phyloP scores from a whole-genome alignment of 148 eudicot genomes.

The Agrostemma githago region DNA sequence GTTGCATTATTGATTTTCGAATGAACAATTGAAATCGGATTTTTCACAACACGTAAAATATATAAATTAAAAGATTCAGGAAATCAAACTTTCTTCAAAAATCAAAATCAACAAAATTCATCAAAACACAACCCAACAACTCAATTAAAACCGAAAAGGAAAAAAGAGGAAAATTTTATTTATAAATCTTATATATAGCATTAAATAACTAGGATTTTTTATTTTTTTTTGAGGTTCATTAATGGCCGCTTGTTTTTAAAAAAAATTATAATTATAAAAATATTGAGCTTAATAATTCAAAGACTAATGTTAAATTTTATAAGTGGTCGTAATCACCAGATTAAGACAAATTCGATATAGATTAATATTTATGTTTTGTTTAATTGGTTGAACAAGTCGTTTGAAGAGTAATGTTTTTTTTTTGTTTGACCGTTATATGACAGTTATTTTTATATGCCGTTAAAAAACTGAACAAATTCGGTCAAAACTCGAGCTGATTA shows the following conservation, averaged over 20 bases:
- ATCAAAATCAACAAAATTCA: no score
- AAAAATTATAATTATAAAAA: background rate
- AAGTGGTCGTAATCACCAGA: background rate
- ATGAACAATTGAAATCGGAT: no score
- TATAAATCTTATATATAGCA: no score
- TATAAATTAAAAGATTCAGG: no score
- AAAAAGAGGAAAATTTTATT: background rate
- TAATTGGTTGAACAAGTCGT: slow-evolving; percentile 8
- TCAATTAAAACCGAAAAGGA: background rate
- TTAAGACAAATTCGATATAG: no score
- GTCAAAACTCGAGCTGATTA: no score
- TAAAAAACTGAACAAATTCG: no score
- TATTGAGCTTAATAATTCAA: background rate
- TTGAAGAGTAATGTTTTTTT: background rate
- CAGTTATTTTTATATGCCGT: background rate
- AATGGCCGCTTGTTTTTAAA: slow-evolving; percentile 7
- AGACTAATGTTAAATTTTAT: background rate
- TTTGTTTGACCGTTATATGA: slow-evolving; percentile 14
- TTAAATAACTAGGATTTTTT: background rate
- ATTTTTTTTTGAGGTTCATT: slow-evolving; percentile 1
- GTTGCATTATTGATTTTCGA: no score
- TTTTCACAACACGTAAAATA: no score
- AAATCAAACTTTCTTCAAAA: no score
- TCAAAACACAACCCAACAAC: no score
- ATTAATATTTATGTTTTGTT: no score